Evolutionary conservation across 2,329 filamentous ascomycete genomes (phyloP).

Genomic region (Colletotrichum paranaense): DNA sequence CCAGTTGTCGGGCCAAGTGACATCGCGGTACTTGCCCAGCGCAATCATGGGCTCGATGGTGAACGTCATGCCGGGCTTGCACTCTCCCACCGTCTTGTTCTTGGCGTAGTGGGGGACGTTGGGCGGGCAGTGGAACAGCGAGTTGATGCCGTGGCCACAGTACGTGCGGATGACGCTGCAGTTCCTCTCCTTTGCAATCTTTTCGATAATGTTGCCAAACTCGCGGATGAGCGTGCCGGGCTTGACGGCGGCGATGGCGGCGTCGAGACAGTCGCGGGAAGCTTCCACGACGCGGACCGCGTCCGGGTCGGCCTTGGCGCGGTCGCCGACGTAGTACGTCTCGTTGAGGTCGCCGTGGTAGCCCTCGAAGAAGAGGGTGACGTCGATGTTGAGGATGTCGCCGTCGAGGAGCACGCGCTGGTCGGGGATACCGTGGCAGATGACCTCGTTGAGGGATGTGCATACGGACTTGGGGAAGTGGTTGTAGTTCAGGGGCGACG

Average conservation of each 20-base stretch:
- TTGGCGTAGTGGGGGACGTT: conserved; percentile 98
- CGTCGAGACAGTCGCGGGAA: conserved; percentile 88
- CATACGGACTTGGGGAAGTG: conserved; percentile 98
- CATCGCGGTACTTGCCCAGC: conserved; percentile 88
- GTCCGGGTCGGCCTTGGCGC: conserved; percentile 84
- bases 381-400: conserved; percentile 97
- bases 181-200: conserved; percentile 84
- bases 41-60: conserved; percentile 99
- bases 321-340: conserved; percentile 97
- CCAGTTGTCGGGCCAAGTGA: conserved; percentile 99
- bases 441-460: conserved; percentile 95
- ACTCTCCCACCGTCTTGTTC: conserved; percentile 95
- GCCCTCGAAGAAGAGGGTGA: conserved; percentile 92
- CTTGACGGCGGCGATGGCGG: conserved; percentile 91
- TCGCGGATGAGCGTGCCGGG: conserved; percentile 93
- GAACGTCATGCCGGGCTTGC: conserved; percentile 97
- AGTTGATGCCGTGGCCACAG: conserved; percentile 95
- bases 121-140: conserved; percentile 90
- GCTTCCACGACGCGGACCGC: conserved; percentile 91
- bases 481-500: conserved; percentile 94
- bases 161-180: conserved; percentile 97
- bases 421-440: conserved; percentile 98
- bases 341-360: conserved; percentile 98
- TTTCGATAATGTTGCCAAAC: conserved; percentile 94
- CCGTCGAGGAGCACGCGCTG: conserved; percentile 88